Evolutionary conservation across 2,329 filamentous ascomycete genomes (phyloP), one percentile per base, ranked within the genome.

Genomic region (Colletotrichum navitas): DNA sequence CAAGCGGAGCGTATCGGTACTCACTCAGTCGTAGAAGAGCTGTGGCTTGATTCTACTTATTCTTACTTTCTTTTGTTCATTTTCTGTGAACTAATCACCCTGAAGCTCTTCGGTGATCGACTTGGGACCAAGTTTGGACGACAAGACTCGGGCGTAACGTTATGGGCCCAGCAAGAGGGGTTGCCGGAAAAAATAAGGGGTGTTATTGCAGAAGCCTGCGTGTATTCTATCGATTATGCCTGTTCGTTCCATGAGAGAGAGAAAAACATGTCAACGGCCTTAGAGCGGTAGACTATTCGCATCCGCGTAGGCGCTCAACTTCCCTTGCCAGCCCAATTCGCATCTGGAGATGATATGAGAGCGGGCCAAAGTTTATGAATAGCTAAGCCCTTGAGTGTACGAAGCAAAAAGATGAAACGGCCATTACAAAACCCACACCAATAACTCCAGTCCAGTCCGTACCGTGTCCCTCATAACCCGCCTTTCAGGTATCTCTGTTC

Each of bases 401-500:
- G 45, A 62, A 67, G 55, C 56, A 62, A 58, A 54, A 59, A 43
- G 54, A 34, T 21, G 49, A 47, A 41, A 66, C 43, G 39, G 55
- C 49, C 54, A 71, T 55, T 71, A 66, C 67, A 55, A 51, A 70
- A 71, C 39, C 55, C 66, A 56, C 41, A 65, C 70, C 70, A 41
- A 52, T 43, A 66, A 66, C 64, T 66, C 64, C 64, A 54, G 16
- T 65, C 67, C 67, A 39, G 47, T 59, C 41, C 66, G 5, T 21
- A 41, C 41, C 65, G 16, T 62, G 47, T 56, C 58, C 70, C 51
- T 36, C 61, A 41, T 58, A 26, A 39, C 61, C 55, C 39, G 36
- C 47, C 47, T 63, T 61, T 67, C 67, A 66, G 66, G 70, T 69
- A 69, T 72, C 65, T 59, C 47, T 59, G 60, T 51, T 71, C 66